phyloP scores from a whole-genome alignment of 2,329 filamentous ascomycete genomes.

The Leptographium flavum region DNA sequence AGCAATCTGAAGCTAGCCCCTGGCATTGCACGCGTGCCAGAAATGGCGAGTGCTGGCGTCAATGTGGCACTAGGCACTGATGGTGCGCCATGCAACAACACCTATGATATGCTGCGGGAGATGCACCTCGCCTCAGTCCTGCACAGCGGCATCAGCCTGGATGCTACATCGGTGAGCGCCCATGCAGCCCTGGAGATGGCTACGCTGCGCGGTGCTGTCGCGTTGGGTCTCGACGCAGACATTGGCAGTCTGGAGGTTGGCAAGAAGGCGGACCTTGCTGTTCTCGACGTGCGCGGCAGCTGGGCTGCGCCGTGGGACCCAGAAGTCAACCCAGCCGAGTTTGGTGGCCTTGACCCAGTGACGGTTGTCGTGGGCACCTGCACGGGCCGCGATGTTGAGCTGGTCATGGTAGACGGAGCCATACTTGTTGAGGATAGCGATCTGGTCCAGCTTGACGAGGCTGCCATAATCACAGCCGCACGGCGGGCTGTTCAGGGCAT shows the following conservation, averaged over 20 bases:
- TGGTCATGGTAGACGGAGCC: not conserved
- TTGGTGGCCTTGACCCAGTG: not conserved
- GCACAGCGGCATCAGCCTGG: constrained; percentile 13
- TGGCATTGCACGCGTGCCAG: not conserved
- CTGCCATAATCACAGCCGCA: not conserved
- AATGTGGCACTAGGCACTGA: constrained; percentile 18
- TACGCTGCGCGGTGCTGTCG: constrained; percentile 27
- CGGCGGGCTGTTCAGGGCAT: not conserved
- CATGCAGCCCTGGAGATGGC: constrained; percentile 18
- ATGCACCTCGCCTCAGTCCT: constrained; percentile 7
- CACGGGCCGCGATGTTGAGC: not conserved
- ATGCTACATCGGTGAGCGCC: constrained; percentile 8
- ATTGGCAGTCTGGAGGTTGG: constrained; percentile 27
- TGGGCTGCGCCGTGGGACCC: not conserved
- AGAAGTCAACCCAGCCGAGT: not conserved
- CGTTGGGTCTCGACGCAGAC: constrained; percentile 21
- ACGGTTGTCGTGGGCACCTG: not conserved
- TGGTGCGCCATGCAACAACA: constrained; percentile 12
- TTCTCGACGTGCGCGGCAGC: constrained; percentile 17
- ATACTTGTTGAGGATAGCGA: not conserved
- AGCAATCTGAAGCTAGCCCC: constrained; percentile 3
- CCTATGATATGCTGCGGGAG: constrained; percentile 16
- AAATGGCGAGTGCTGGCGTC: constrained; percentile 13
- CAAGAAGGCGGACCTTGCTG: constrained; percentile 27
- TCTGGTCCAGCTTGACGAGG: not conserved